Conservation (phyloP, 805 yeast species). For the Clavispora santaluciae region DNA sequence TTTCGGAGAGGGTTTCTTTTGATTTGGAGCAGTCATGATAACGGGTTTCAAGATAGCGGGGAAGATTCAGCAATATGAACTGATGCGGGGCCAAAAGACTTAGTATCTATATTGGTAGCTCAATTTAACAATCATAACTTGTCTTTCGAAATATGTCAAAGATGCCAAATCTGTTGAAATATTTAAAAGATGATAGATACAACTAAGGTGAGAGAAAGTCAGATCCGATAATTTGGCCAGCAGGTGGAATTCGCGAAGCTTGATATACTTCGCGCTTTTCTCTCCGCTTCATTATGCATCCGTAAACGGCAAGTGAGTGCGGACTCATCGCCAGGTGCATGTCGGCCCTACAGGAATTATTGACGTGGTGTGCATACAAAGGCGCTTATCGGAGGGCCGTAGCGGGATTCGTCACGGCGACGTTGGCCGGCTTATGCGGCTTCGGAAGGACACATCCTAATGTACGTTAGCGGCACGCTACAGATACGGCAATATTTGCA, state of each 20-base stretch:
- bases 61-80: background rate
- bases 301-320: background rate
- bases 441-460: background rate
- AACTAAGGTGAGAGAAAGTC: background rate
- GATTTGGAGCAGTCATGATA: background rate
- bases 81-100: background rate
- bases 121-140: slow-evolving; percentile 18
- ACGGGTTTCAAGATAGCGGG: background rate
- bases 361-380: background rate
- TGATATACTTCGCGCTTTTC: background rate
- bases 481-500: background rate
- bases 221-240: background rate
- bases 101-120: slow-evolving; percentile 17
- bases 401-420: background rate
- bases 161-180: slow-evolving; percentile 1
- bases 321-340: background rate
- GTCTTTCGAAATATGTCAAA: slow-evolving; percentile 5
- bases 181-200: background rate
- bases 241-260: background rate
- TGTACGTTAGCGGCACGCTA: too few species aligned
- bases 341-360: background rate
- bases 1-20: slow-evolving; percentile 1
- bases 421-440: background rate
- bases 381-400: background rate
- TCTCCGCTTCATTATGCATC: background rate